Conservation (phyloP, 257 asterid genomes). For the Schizonepeta tenuifolia region DNA sequence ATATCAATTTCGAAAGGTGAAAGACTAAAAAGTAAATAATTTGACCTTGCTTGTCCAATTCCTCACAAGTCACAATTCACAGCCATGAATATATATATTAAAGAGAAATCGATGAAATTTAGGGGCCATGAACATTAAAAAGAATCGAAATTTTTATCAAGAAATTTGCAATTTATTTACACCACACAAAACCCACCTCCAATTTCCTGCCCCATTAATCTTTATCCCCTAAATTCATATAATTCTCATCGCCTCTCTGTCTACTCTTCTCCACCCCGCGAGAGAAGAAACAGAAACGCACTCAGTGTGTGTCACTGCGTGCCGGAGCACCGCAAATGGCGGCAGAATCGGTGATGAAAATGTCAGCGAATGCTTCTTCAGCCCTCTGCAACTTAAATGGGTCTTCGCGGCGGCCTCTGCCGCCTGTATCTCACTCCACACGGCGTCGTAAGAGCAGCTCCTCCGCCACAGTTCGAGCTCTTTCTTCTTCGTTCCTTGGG, state of each 20-base stretch:
- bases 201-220: not conserved
- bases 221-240: slow-evolving; percentile 25
- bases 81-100: not conserved
- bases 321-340: slow-evolving; percentile 48
- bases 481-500: slow-evolving; percentile 65
- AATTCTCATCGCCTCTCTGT: not conserved
- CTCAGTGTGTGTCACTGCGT: slow-evolving; percentile 29
- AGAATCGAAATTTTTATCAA: slow-evolving; percentile 24
- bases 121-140: slow-evolving; percentile 22
- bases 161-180: slow-evolving; percentile 16
- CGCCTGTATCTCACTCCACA: slow-evolving; percentile 45
- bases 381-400: slow-evolving; percentile 70
- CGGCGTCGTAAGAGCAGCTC: slow-evolving; percentile 49
- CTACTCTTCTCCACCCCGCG: not conserved
- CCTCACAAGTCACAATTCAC: no score
- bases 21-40: no score
- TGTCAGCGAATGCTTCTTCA: slow-evolving; percentile 70
- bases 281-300: not conserved
- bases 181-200: slow-evolving; percentile 40
- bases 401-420: slow-evolving; percentile 56
- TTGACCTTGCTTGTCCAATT: no score
- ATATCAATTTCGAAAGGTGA: no score
- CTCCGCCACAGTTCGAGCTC: slow-evolving; percentile 45
- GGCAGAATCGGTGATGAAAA: slow-evolving; percentile 65
- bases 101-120: slow-evolving; percentile 18